Evolutionary conservation across 108 stramenopile genomes (phyloP), one percentile per base, ranked within the genome.

Genomic region (Hondaea fermentalgiana): DNA sequence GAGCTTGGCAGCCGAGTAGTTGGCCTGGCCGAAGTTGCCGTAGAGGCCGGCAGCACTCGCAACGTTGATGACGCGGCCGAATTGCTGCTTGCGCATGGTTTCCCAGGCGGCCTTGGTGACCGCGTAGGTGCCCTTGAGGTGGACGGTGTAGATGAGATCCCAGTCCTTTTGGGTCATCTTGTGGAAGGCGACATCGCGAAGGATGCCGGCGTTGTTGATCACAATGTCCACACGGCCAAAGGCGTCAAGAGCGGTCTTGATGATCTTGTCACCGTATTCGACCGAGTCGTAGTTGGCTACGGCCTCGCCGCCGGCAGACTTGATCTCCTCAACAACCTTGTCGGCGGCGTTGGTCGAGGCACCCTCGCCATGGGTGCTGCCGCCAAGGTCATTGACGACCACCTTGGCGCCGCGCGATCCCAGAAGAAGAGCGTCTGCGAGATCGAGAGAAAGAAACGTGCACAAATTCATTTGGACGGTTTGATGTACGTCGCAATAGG

Each of bases 11-110:
- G 87, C 60, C 4, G 60, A 43, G 87, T 90, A 90, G 60, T 90
- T 91, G 17, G 90, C 90, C 72, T 90, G 91, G 49, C 90, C 90
- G 44, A 90, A 89, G 88, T 92, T 92, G 55, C 91, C 91, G 72
- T 92, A 92, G 23, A 92, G 72, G 47, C 91, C 91, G 0, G 91
- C 69, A 42, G 76, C 90, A 12, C 88, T 88, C 5, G 88, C 57
- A 17, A 89, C 87, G 25, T 88, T 89, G 60, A 92, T 59, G 87
- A 92, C 72, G 44, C 91, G 88, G 47, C 91, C 91, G 88, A 89
- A 92, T 57, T 88, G 8, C 43, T 88, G 88, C 76, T 90, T 49
- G 17, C 87, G 57, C 90, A 92, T 88, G 44, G 16, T 25, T 55
- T 88, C 87, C 91, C 91, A 92, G 28, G 89, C 88, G 5, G 90